Percentiles rank a stretch among this genome's conserved stretches.
Conservation (phyloP, 2,329 filamentous ascomycete genomes). For the Talaromyces sp. region DNA sequence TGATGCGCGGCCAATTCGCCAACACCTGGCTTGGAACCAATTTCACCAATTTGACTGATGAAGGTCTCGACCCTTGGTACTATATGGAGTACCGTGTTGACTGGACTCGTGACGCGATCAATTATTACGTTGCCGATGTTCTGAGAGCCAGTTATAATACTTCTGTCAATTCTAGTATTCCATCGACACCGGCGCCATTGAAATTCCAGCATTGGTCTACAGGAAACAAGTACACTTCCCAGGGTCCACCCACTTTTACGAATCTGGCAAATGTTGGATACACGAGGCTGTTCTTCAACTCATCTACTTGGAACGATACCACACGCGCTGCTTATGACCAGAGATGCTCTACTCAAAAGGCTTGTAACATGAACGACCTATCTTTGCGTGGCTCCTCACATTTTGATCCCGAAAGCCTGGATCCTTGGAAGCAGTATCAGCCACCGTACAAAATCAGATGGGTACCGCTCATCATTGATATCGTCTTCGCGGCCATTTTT, state of each 20-base stretch:
- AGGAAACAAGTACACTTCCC: slow-evolving; percentile 46
- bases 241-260: slow-evolving; percentile 45
- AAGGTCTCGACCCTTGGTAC: slow-evolving; percentile 40
- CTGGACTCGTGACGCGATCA: slow-evolving; percentile 46
- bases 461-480: slow-evolving; percentile 19
- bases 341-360: slow-evolving; percentile 31
- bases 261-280: slow-evolving; percentile 47
- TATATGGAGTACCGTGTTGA: slow-evolving; percentile 50
- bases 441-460: slow-evolving; percentile 22
- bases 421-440: slow-evolving; percentile 33
- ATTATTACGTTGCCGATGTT: slow-evolving; percentile 45
- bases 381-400: slow-evolving; percentile 34
- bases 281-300: slow-evolving; percentile 53
- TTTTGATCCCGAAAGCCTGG: slow-evolving; percentile 27
- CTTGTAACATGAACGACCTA: slow-evolving; percentile 39
- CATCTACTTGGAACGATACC: slow-evolving; percentile 40
- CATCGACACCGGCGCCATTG: slow-evolving; percentile 44
- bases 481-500: slow-evolving; percentile 16
- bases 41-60: slow-evolving; percentile 40
- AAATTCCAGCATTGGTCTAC: slow-evolving; percentile 52
- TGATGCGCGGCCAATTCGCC: slow-evolving; percentile 42
- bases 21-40: slow-evolving; percentile 40
- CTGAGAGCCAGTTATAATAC: slow-evolving; percentile 35
- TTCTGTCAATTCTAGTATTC: slow-evolving; percentile 36
- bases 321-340: slow-evolving; percentile 28